These are phyloP conservation scores for Acidiella bohemica DNA, from an alignment of 495 filamentous ascomycete species.

Conservation along the genomic window DNA sequence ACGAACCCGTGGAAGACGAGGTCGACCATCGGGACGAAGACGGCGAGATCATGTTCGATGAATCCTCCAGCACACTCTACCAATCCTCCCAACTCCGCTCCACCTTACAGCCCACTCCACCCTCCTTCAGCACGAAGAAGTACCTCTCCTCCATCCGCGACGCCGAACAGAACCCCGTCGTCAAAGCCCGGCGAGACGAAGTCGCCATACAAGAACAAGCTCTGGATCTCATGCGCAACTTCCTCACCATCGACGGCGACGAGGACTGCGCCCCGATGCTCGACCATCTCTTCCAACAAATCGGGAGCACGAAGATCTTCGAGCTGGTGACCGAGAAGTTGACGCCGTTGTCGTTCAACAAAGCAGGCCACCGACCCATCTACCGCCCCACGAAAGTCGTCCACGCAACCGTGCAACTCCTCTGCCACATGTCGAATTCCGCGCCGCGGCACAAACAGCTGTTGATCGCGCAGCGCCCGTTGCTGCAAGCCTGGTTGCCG, in stretches of 20 bases:
- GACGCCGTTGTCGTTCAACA: conserved; percentile 7
- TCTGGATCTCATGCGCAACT: conserved; percentile 74
- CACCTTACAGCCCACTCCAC: conserved; percentile 1
- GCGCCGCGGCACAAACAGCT: conserved; percentile 59
- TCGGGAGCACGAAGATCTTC: conserved; percentile 66
- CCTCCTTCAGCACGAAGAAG: conserved; percentile 9
- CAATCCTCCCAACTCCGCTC: conserved; percentile 33
- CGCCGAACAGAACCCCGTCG: conserved; percentile 39
- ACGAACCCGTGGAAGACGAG: conserved; percentile 17
- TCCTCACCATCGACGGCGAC: conserved; percentile 73
- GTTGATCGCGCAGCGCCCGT: conserved; percentile 49
- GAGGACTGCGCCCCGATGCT: conserved; percentile 60
- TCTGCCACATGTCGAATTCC: conserved; percentile 77
- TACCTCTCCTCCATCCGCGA: conserved; percentile 41
- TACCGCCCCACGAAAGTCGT: conserved; percentile 47
- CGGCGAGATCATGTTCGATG: conserved; percentile 45
- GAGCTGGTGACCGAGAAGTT: conserved; percentile 63
- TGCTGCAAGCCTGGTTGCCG: conserved; percentile 38
- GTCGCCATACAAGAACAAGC: conserved; percentile 81
- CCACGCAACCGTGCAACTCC: conserved; percentile 54
- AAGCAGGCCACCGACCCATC: conserved; percentile 1
- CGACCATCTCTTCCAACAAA: conserved; percentile 58
- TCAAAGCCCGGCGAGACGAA: conserved; percentile 61
- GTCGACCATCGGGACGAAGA: too few relatives aligned
- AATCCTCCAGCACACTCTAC: conserved; percentile 25